Conservation (phyloP, 208 protist species). For the Herpetomonas samuelpessoai region DNA sequence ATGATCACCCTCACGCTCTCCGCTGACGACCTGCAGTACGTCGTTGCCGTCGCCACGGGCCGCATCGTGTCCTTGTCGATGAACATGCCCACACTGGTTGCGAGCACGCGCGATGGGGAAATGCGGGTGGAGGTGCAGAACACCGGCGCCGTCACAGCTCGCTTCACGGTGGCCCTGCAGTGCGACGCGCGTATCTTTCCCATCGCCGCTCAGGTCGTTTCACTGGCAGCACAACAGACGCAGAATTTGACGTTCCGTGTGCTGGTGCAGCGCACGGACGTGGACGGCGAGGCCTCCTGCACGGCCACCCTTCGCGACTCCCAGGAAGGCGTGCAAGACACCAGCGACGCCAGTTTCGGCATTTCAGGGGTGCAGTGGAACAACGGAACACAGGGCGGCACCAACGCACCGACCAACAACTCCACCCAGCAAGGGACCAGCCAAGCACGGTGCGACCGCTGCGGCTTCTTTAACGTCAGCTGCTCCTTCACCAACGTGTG, state of each 20-base stretch:
- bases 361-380: conserved; percentile 20
- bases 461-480: conserved; percentile 25
- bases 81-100: conserved; percentile 24
- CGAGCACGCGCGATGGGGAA: conserved; percentile 46
- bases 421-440: conserved; percentile 4
- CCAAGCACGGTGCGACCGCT: conserved; percentile 18
- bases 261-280: conserved; percentile 24
- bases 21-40: conserved; percentile 77
- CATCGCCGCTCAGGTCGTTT: conserved; percentile 46
- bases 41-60: conserved; percentile 58
- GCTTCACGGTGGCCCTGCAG: conserved; percentile 42
- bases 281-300: conserved; percentile 30
- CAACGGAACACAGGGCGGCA: conserved; percentile 63
- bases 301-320: conserved; percentile 45
- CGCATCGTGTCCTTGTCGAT: conserved; percentile 43
- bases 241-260: conserved; percentile 39
- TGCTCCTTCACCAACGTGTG: conserved; percentile 20
- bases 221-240: conserved; percentile 26
- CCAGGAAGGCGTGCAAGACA: conserved; percentile 41
- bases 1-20: conserved; percentile 69
- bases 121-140: conserved; percentile 59
- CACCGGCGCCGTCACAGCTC: conserved; percentile 45
- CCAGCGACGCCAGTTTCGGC: conserved; percentile 24
- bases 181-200: conserved; percentile 40
- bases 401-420: background rate